phyloP scores from a whole-genome alignment of 2,329 filamentous ascomycete species.

The Diaporthe amygdali region DNA sequence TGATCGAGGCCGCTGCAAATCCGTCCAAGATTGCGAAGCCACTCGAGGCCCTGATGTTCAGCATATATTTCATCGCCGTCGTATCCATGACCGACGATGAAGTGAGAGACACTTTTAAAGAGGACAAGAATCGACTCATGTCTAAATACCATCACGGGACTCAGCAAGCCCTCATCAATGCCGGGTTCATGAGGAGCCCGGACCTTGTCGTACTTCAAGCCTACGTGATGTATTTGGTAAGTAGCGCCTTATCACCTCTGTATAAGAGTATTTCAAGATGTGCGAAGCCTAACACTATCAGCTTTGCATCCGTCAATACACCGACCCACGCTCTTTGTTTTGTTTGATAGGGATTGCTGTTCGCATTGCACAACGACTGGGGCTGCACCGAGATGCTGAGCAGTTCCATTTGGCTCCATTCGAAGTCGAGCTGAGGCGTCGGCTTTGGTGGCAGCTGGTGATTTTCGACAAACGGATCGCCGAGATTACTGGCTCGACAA shows the following conservation, averaged over 20 bases:
- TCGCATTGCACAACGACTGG: slow-evolving; percentile 71
- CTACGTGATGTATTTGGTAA: slow-evolving; percentile 69
- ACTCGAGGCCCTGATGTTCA: slow-evolving; percentile 72
- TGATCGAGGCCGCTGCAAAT: slow-evolving; percentile 66
- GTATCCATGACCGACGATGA: slow-evolving; percentile 62
- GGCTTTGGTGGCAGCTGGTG: slow-evolving; percentile 76
- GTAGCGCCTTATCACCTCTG: slow-evolving; percentile 27
- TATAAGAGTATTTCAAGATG: background rate
- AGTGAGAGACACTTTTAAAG: slow-evolving; percentile 55
- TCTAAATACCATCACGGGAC: slow-evolving; percentile 61
- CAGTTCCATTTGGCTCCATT: slow-evolving; percentile 58
- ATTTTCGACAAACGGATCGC: slow-evolving; percentile 72
- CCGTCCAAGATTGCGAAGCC: slow-evolving; percentile 58
- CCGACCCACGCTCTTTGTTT: slow-evolving; percentile 65
- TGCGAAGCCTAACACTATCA: slow-evolving; percentile 38
- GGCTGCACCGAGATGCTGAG: slow-evolving; percentile 67
- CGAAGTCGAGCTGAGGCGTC: slow-evolving; percentile 72
- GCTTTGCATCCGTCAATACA: slow-evolving; percentile 61
- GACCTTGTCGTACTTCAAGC: slow-evolving; percentile 72
- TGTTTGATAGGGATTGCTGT: slow-evolving; percentile 70
- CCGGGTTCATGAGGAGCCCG: slow-evolving; percentile 68
- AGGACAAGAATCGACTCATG: slow-evolving; percentile 56
- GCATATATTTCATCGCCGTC: slow-evolving; percentile 65
- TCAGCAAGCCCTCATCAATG: slow-evolving; percentile 70
- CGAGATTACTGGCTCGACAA: slow-evolving; percentile 66